These are phyloP conservation scores for Arthrobotrys iridis DNA, from an alignment of 2,329 filamentous ascomycete species.

Conservation along the genomic window DNA sequence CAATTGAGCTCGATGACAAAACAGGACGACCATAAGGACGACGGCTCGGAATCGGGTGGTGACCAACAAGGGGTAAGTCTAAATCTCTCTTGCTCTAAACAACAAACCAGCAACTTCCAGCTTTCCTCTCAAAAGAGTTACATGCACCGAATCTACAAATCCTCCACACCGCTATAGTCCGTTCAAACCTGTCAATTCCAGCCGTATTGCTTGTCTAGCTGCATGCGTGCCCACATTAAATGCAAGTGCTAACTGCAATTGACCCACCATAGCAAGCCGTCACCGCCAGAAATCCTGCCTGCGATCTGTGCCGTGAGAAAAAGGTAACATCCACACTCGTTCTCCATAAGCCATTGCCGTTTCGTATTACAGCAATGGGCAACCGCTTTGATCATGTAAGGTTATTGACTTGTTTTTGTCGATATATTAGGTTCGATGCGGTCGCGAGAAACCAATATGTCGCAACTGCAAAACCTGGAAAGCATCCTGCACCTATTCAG, in stretches of 20 bases:
- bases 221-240: constrained; percentile 15
- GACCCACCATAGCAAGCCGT: constrained; percentile 28
- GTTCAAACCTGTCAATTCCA: constrained; percentile 23
- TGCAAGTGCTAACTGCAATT: constrained; percentile 26
- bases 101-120: no score
- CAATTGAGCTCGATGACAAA: constrained; percentile 44
- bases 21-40: constrained; percentile 52
- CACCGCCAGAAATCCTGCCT: constrained; percentile 57
- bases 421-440: constrained; percentile 57
- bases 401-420: not conserved
- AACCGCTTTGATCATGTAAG: no score
- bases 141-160: not conserved
- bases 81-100: not conserved
- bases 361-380: no score
- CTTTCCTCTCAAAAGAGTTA: not conserved
- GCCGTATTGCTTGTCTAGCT: constrained; percentile 4
- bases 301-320: constrained; percentile 58
- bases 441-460: constrained; percentile 58
- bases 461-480: constrained; percentile 58
- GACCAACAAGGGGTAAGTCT: constrained; percentile 52
- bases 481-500: constrained; percentile 57
- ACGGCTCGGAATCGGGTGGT: constrained; percentile 51
- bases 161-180: not conserved
- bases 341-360: not conserved
- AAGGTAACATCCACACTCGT: constrained; percentile 55